A percentile compares a stretch with the other conserved stretches of the same genome.
Conservation (phyloP, 2,329 filamentous ascomycete species). For the Chaetomium sp. region DNA sequence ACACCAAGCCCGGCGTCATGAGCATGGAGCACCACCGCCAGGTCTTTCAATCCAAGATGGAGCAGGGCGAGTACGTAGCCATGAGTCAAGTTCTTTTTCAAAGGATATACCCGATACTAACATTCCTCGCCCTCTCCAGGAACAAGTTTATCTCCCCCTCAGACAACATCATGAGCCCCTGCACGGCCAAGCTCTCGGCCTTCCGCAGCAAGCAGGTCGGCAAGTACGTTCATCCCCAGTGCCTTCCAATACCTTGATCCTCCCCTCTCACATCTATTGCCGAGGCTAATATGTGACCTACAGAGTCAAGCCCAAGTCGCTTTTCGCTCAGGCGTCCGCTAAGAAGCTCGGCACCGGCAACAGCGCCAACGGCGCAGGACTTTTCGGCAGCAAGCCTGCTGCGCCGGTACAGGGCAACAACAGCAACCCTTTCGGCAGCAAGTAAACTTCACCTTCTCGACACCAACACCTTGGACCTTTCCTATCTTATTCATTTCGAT, state of each 20-base stretch:
- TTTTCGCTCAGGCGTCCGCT: conserved; percentile 59
- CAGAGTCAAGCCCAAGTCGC: conserved; percentile 60
- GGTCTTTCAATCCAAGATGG: conserved; percentile 65
- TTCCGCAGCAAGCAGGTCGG: conserved; percentile 73
- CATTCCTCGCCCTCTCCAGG: conserved; percentile 9
- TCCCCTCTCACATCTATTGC: background rate
- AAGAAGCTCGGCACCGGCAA: conserved; percentile 52
- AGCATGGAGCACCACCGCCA: conserved; percentile 74
- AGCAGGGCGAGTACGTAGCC: conserved; percentile 54
- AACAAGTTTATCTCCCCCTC: conserved; percentile 67
- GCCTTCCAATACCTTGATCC: background rate
- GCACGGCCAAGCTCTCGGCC: conserved; percentile 73
- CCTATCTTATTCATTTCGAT: background rate
- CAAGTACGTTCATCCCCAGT: conserved; percentile 52
- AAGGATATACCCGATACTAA: background rate
- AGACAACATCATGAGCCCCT: conserved; percentile 85
- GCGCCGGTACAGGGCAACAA: background rate
- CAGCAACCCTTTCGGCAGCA: conserved; percentile 4
- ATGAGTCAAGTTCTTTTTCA: background rate
- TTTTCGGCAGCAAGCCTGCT: conserved; percentile 28
- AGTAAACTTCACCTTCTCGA: background rate
- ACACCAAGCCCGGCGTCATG: conserved; percentile 49
- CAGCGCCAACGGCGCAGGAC: conserved; percentile 18
- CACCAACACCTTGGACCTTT: background rate
- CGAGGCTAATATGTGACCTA: background rate